These are phyloP conservation scores for Parmelia sp. DNA, from an alignment of 495 filamentous ascomycete species.

Conservation along the genomic window DNA sequence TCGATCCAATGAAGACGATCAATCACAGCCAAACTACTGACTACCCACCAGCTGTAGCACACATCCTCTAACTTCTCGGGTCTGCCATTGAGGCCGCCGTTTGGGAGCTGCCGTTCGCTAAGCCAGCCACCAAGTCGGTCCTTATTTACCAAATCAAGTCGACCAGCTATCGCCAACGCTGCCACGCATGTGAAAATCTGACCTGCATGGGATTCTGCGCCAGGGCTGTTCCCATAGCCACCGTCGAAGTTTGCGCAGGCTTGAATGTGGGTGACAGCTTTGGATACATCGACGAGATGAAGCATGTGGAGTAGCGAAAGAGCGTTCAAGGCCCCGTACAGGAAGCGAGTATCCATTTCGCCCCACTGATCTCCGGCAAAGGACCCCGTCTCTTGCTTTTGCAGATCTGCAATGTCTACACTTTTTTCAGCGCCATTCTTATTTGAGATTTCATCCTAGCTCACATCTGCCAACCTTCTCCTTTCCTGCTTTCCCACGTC, in stretches of 20 bases:
- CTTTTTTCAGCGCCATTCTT: constrained; percentile 3
- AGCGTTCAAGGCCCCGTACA: constrained; percentile 81
- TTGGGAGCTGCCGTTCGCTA: constrained; percentile 81
- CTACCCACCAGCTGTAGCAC: constrained; percentile 98
- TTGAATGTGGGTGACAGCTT: constrained; percentile 69
- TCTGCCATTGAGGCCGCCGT: constrained; percentile 85
- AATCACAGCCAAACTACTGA: constrained; percentile 83
- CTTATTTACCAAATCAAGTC: constrained; percentile 74
- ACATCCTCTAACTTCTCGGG: constrained; percentile 96
- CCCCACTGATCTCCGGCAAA: constrained; percentile 96
- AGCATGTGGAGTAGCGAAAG: constrained; percentile 73
- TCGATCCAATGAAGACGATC: constrained; percentile 88
- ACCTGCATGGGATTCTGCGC: constrained; percentile 85
- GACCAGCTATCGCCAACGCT: constrained; percentile 72
- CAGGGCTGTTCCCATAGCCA: constrained; percentile 81
- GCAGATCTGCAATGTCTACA: constrained; percentile 71
- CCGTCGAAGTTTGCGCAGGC: constrained; percentile 88
- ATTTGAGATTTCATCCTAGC: constrained; percentile 25
- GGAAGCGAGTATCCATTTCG: constrained; percentile 88
- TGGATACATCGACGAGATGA: constrained; percentile 64
- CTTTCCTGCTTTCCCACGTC: constrained; percentile 57
- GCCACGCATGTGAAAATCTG: constrained; percentile 95
- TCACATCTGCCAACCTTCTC: constrained; percentile 67
- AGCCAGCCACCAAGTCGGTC: constrained; percentile 84
- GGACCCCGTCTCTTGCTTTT: constrained; percentile 71